phyloP scores from a whole-genome alignment of 228 moss, liverwort and hornwort genomes.

The Sphagnum magellanicum region DNA sequence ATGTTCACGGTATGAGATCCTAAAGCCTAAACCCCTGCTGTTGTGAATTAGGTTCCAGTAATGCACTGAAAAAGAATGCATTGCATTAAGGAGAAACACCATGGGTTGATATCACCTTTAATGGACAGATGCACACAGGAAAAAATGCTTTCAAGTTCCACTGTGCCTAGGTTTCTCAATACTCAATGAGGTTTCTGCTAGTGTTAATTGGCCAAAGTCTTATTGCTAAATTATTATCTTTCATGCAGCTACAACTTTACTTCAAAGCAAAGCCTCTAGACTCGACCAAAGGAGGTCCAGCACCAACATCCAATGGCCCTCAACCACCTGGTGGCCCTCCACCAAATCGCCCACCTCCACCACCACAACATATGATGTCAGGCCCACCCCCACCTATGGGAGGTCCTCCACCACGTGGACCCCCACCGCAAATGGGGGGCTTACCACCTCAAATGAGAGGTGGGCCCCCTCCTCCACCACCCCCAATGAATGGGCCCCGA shows the following conservation, averaged over 20 bases:
- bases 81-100: too few relatives aligned
- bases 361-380: slow-evolving; percentile 22
- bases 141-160: too few relatives aligned
- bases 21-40: not conserved
- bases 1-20: slow-evolving; percentile 78
- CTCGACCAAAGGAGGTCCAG: slow-evolving; percentile 41
- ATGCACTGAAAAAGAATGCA: too few relatives aligned
- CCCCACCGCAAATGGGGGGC: slow-evolving; percentile 26
- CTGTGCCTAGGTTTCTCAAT: not conserved
- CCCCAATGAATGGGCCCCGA: slow-evolving; percentile 40
- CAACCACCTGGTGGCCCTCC: slow-evolving; percentile 46
- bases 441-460: slow-evolving; percentile 33
- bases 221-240: not conserved
- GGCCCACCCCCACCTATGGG: slow-evolving; percentile 9
- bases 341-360: slow-evolving; percentile 44
- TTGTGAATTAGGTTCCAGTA: too few relatives aligned
- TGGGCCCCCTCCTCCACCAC: slow-evolving; percentile 29
- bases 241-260: slow-evolving; percentile 77
- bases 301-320: slow-evolving; percentile 45
- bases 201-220: not conserved
- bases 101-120: too few relatives aligned
- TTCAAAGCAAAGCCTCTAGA: slow-evolving; percentile 78
- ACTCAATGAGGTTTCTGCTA: not conserved
- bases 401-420: slow-evolving; percentile 21
- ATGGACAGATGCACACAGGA: too few relatives aligned